Evolutionary conservation across 2,329 filamentous ascomycete species (phyloP).

Genomic region (Epichloe elymi): DNA sequence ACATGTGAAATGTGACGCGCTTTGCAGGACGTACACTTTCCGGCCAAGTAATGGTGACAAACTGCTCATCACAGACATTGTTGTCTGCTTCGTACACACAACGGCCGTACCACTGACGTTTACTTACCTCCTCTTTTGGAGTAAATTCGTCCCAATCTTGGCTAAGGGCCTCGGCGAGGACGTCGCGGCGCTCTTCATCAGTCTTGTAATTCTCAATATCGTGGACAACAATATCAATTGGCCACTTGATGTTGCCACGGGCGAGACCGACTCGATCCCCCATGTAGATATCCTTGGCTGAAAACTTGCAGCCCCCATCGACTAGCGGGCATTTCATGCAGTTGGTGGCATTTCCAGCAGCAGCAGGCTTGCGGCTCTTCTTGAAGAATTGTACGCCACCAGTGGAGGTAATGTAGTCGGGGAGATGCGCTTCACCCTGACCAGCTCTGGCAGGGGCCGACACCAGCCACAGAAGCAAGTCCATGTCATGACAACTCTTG

Average conservation of each 20-base stretch:
- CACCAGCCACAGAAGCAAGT: slow-evolving; percentile 82
- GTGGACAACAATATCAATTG: slow-evolving; percentile 75
- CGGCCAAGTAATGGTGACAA: slow-evolving; percentile 79
- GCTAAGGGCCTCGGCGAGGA: slow-evolving; percentile 29
- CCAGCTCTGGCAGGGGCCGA: slow-evolving; percentile 49
- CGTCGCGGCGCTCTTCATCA: slow-evolving; percentile 24
- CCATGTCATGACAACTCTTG: slow-evolving; percentile 94
- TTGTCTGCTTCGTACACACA: slow-evolving; percentile 93
- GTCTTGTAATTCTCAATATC: slow-evolving; percentile 71
- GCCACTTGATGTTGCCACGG: slow-evolving; percentile 61
- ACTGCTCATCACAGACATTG: slow-evolving; percentile 85
- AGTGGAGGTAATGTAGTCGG: slow-evolving; percentile 59
- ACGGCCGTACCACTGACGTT: slow-evolving; percentile 71
- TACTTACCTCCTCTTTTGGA: slow-evolving; percentile 31
- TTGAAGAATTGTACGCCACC: slow-evolving; percentile 72
- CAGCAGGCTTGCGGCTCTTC: slow-evolving; percentile 58
- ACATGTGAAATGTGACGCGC: slow-evolving; percentile 86
- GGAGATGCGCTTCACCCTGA: slow-evolving; percentile 50
- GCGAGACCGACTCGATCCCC: slow-evolving; percentile 49
- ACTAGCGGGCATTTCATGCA: slow-evolving; percentile 60
- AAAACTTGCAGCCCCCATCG: slow-evolving; percentile 69
- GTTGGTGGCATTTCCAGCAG: slow-evolving; percentile 68
- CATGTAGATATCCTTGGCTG: slow-evolving; percentile 70
- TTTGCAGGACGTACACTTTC: slow-evolving; percentile 58
- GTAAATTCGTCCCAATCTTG: slow-evolving; percentile 41